A percentile compares a stretch with the other conserved stretches of the same genome.
phyloP scores from a whole-genome alignment of 805 yeast genomes.

The Saccharomycopsis oosterbeekiorum region DNA sequence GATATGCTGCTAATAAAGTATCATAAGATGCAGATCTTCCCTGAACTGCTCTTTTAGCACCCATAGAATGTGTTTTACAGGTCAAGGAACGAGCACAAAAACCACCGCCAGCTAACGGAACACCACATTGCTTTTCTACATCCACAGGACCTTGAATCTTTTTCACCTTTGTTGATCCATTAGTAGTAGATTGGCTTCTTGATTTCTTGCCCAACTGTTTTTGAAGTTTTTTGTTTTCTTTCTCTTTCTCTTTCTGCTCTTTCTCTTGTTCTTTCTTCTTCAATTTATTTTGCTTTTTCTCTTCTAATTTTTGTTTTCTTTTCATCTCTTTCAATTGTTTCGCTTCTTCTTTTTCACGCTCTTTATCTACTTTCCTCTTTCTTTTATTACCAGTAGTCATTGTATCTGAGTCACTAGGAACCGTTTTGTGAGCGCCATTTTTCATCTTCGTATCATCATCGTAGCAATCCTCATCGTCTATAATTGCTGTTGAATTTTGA shows the following conservation, averaged over 20 bases:
- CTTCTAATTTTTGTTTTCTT: conserved; percentile 14
- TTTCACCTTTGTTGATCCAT: conserved; percentile 4
- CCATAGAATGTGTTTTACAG: conserved; percentile 97
- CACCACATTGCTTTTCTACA: conserved; percentile 94
- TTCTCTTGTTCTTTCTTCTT: conserved; percentile 20
- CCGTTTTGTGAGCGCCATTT: neutral
- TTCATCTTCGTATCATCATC: neutral
- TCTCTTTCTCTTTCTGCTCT: conserved; percentile 19
- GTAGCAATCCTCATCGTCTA: neutral
- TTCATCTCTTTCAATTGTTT: conserved; percentile 16
- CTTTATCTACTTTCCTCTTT: conserved; percentile 17
- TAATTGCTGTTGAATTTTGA: neutral
- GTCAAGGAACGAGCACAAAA: conserved; percentile 92
- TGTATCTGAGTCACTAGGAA: conserved; percentile 3
- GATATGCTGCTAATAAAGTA: conserved; percentile 76
- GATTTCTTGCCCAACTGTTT: conserved; percentile 32
- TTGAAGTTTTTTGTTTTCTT: conserved; percentile 20
- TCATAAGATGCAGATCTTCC: conserved; percentile 94
- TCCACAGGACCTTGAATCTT: conserved; percentile 65
- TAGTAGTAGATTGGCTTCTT: conserved; percentile 24
- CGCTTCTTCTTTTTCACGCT: conserved; percentile 16
- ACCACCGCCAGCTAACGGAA: conserved; percentile 86
- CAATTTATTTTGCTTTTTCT: conserved; percentile 14
- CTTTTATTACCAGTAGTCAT: conserved; percentile 10
- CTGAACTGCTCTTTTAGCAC: conserved; percentile 89